Evolutionary conservation across 2,329 filamentous ascomycete genomes (phyloP).

Genomic region (Botryosphaeria agaves): DNA sequence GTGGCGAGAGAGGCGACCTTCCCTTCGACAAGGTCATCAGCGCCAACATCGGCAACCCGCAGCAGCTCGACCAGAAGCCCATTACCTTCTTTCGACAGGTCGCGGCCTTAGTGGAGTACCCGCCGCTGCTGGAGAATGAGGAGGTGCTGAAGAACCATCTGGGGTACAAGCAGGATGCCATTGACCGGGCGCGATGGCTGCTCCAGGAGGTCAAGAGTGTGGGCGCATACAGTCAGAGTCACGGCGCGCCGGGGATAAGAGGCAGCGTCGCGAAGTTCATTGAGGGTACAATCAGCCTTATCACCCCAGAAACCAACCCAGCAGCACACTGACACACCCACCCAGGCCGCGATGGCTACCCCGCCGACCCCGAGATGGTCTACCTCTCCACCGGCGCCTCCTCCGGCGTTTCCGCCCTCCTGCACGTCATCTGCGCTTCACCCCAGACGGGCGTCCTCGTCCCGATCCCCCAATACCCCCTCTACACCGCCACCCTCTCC

Average conservation of each 20-base stretch:
- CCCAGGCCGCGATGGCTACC: slow-evolving; percentile 68
- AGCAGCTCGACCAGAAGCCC: slow-evolving; percentile 97
- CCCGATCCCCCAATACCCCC: slow-evolving; percentile 92
- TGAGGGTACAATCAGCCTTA: too few species aligned
- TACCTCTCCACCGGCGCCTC: slow-evolving; percentile 84
- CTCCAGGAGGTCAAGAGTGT: slow-evolving; percentile 76
- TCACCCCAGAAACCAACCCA: slow-evolving; percentile 3
- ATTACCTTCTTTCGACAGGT: slow-evolving; percentile 99
- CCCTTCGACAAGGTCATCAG: slow-evolving; percentile 87
- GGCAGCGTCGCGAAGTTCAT: slow-evolving; percentile 87
- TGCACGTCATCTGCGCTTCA: slow-evolving; percentile 71
- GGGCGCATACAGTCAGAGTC: slow-evolving; percentile 90
- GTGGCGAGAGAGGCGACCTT: slow-evolving; percentile 42
- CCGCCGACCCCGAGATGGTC: slow-evolving; percentile 62
- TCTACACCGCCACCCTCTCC: slow-evolving; percentile 86
- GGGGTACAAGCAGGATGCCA: slow-evolving; percentile 79
- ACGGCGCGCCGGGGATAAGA: slow-evolving; percentile 71
- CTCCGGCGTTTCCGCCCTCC: slow-evolving; percentile 82
- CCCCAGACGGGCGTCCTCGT: slow-evolving; percentile 72
- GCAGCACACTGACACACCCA: slow-evolving; percentile 3
- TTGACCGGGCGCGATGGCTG: slow-evolving; percentile 66
- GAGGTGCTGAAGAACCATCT: slow-evolving; percentile 58
- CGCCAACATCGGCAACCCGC: slow-evolving; percentile 97
- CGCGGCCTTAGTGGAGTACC: slow-evolving; percentile 82
- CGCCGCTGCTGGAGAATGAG: slow-evolving; percentile 63